Evolutionary conservation across 2,329 filamentous ascomycete genomes (phyloP).

Genomic region (Corynespora cassiicola): DNA sequence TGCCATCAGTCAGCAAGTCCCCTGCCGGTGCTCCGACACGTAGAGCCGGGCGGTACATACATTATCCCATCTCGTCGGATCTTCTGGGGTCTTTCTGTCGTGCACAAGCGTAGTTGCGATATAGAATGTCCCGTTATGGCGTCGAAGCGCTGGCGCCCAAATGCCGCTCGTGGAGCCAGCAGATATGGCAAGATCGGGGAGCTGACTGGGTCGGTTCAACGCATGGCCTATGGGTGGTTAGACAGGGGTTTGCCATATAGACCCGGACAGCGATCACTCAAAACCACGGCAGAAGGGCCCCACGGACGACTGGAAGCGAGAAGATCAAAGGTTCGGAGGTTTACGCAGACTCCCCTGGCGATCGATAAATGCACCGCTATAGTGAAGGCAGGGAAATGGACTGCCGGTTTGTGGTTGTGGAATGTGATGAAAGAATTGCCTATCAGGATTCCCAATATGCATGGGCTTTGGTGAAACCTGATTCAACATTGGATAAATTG

Average conservation of each 20-base stretch:
- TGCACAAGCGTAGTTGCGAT: conserved; percentile 45
- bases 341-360: conserved; percentile 11
- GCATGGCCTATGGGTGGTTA: conserved; percentile 31
- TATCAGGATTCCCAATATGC: conserved; percentile 4
- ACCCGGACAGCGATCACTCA: conserved; percentile 5
- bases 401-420: too few species aligned
- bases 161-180: conserved; percentile 47
- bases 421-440: too few species aligned
- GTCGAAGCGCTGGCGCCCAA: conserved; percentile 50
- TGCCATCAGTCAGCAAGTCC: conserved; percentile 1
- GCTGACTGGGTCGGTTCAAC: conserved; percentile 43
- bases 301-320: conserved; percentile 15
- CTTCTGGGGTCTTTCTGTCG: conserved; percentile 32
- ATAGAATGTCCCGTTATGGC: conserved; percentile 50
- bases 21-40: too few species aligned
- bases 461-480: too few species aligned
- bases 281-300: conserved; percentile 6
- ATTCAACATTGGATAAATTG: too few species aligned
- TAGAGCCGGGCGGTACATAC: conserved; percentile 20
- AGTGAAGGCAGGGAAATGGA: too few species aligned
- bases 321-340: conserved; percentile 1
- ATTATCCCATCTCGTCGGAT: conserved; percentile 48
- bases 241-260: too few species aligned
- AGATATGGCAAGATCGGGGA: conserved; percentile 43
- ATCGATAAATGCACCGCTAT: too few species aligned